phyloP scores from a whole-genome alignment of 495 filamentous ascomycete genomes.

The Chaetomium cochliodes region DNA sequence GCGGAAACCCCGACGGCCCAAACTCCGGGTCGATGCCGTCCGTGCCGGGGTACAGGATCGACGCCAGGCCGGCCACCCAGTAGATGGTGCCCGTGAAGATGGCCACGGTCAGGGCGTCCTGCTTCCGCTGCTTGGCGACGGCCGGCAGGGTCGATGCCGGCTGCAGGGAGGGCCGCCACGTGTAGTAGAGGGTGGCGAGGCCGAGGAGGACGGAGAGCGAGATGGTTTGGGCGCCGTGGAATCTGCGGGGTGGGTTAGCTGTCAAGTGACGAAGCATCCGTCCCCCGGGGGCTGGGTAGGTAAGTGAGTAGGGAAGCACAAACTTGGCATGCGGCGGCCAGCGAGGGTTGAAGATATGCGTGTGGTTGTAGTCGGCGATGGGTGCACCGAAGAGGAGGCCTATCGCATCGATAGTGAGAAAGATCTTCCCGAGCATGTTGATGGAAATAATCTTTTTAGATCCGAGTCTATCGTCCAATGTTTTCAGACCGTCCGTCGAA shows the following conservation, averaged over 20 bases:
- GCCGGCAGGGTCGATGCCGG: slow-evolving; percentile 24
- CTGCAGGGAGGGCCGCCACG: slow-evolving; percentile 37
- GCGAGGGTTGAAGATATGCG: slow-evolving; percentile 55
- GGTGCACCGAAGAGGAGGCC: slow-evolving; percentile 43
- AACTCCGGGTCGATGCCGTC: slow-evolving; percentile 56
- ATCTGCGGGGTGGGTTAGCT: slow-evolving; percentile 32
- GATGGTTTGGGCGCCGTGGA: slow-evolving; percentile 59
- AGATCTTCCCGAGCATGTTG: slow-evolving; percentile 44
- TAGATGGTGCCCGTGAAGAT: slow-evolving; percentile 51
- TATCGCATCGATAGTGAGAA: slow-evolving; percentile 48
- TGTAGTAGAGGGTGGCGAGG: slow-evolving; percentile 50
- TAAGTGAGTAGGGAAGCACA: neutral
- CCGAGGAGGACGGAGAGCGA: slow-evolving; percentile 47
- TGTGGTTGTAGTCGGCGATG: slow-evolving; percentile 51
- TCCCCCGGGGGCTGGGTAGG: no score
- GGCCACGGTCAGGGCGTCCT: slow-evolving; percentile 40
- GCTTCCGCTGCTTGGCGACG: slow-evolving; percentile 16
- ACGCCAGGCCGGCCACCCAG: slow-evolving; percentile 50
- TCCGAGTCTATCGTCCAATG: neutral
- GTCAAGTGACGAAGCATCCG: no score
- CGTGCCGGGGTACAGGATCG: slow-evolving; percentile 51
- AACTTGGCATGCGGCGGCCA: slow-evolving; percentile 57
- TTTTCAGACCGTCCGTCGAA: neutral
- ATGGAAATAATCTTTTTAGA: neutral
- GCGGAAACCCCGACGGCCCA: slow-evolving; percentile 51